phyloP scores from a whole-genome alignment of 306 rosid species.

The Dryas drummondii region DNA sequence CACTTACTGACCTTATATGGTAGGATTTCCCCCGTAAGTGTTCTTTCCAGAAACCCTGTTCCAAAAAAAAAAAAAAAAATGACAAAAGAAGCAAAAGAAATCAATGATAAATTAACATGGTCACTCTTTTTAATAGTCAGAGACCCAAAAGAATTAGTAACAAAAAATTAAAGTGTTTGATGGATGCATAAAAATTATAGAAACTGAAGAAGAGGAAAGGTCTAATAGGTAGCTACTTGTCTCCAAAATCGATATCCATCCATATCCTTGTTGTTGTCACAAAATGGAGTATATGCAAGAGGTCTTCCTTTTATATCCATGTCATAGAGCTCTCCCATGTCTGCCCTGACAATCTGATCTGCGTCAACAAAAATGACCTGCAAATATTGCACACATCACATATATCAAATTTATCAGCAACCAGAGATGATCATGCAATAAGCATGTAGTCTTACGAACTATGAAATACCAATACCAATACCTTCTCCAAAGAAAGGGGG shows the following conservation, averaged over 20 bases:
- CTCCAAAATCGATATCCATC: conserved; percentile 99
- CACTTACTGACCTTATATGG: conserved; percentile 71
- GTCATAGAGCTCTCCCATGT: conserved; percentile 99
- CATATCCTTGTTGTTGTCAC: conserved; percentile 98
- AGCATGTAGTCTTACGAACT: background rate
- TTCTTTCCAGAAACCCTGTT: conserved; percentile 97
- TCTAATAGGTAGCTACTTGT: conserved; percentile 56
- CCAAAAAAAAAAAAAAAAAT: conserved; percentile 29
- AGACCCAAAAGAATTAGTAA: background rate
- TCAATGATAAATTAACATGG: conserved; percentile 7
- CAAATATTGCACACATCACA: conserved; percentile 33
- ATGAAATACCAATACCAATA: conserved; percentile 29
- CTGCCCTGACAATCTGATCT: conserved; percentile 89
- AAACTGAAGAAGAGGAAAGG: conserved; percentile 13
- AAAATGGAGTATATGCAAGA: conserved; percentile 94
- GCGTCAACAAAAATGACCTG: conserved; percentile 99
- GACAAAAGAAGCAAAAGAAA: conserved; percentile 10
- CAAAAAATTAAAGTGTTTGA: background rate
- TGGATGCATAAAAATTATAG: conserved; percentile 12
- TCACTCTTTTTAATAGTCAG: conserved; percentile 10
- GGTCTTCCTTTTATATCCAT: conserved; percentile 95
- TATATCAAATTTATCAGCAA: conserved; percentile 19
- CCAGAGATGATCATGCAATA: conserved; percentile 23
- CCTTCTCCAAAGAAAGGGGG: conserved; percentile 98
- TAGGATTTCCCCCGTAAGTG: conserved; percentile 90